Conservation (phyloP, 139 green algal genomes). For the Trebouxia sp. region DNA sequence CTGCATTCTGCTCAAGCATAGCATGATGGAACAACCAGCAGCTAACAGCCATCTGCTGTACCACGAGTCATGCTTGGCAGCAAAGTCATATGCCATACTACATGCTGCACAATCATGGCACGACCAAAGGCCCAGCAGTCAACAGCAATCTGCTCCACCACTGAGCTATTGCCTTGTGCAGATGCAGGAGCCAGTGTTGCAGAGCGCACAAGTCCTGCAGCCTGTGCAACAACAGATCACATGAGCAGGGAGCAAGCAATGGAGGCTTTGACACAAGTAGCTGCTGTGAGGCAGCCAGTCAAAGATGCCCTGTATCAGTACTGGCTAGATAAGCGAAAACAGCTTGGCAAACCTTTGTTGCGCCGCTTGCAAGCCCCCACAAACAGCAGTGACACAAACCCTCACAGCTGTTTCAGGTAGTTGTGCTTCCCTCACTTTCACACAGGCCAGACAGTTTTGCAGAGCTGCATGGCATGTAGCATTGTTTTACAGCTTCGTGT, state of each 20-base stretch:
- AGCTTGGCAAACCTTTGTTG: slow-evolving; percentile 81
- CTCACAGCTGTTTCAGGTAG: slow-evolving; percentile 93
- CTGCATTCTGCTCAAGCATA: too few relatives aligned
- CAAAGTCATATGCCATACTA: too few relatives aligned
- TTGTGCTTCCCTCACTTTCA: neutral
- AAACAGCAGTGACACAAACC: slow-evolving; percentile 83
- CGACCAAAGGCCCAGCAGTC: too few relatives aligned
- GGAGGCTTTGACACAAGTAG: slow-evolving; percentile 48
- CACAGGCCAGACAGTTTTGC: neutral
- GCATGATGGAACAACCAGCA: too few relatives aligned
- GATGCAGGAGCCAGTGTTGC: slow-evolving; percentile 44
- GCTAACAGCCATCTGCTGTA: too few relatives aligned
- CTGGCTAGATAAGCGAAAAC: slow-evolving; percentile 85
- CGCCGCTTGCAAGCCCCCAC: slow-evolving; percentile 82
- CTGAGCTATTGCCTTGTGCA: slow-evolving; percentile 33
- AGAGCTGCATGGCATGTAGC: neutral
- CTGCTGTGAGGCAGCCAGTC: slow-evolving; percentile 37
- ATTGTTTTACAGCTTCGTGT: too few relatives aligned
- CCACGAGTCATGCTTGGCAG: too few relatives aligned
- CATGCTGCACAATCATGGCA: too few relatives aligned
- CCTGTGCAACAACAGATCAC: slow-evolving; percentile 70
- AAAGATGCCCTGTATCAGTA: slow-evolving; percentile 86
- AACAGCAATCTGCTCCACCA: too few relatives aligned
- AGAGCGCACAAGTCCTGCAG: slow-evolving; percentile 47
- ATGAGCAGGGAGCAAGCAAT: slow-evolving; percentile 69